These are phyloP conservation scores for Arthrobotrys iridis DNA, from an alignment of 2,329 filamentous ascomycete genomes.

Conservation along the genomic window DNA sequence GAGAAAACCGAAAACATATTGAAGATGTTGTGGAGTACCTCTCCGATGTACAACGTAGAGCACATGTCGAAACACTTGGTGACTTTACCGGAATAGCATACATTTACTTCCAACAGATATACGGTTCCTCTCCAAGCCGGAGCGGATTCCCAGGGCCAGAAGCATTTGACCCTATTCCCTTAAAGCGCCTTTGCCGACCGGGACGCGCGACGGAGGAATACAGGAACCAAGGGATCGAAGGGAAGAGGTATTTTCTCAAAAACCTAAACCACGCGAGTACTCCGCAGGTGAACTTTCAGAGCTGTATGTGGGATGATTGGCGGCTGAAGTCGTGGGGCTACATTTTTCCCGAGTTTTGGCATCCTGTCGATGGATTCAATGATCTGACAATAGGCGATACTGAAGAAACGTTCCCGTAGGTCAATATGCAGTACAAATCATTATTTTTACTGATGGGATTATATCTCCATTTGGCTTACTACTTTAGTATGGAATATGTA, in stretches of 20 bases:
- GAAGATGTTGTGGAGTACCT: neutral
- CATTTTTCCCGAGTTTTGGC: neutral
- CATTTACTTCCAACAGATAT: constrained; percentile 2
- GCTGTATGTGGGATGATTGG: constrained; percentile 45
- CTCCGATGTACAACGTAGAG: neutral
- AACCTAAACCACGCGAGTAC: constrained; percentile 8
- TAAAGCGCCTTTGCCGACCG: constrained; percentile 5
- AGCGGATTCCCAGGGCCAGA: constrained; percentile 13
- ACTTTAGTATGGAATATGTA: no score
- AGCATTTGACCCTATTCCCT: neutral
- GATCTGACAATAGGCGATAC: no score
- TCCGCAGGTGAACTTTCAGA: neutral
- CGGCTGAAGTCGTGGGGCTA: constrained; percentile 31
- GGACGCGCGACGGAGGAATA: neutral
- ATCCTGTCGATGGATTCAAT: neutral
- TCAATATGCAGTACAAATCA: no score
- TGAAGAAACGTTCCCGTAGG: no score
- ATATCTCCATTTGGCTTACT: no score
- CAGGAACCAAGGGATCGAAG: neutral
- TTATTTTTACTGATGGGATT: no score
- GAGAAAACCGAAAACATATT: neutral
- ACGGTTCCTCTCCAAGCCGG: neutral
- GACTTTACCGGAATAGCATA: constrained; percentile 26
- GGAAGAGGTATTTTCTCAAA: neutral
- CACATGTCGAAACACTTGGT: neutral